Evolutionary conservation across 2,329 filamentous ascomycete genomes (phyloP).

Genomic region (Penicillium sp.): DNA sequence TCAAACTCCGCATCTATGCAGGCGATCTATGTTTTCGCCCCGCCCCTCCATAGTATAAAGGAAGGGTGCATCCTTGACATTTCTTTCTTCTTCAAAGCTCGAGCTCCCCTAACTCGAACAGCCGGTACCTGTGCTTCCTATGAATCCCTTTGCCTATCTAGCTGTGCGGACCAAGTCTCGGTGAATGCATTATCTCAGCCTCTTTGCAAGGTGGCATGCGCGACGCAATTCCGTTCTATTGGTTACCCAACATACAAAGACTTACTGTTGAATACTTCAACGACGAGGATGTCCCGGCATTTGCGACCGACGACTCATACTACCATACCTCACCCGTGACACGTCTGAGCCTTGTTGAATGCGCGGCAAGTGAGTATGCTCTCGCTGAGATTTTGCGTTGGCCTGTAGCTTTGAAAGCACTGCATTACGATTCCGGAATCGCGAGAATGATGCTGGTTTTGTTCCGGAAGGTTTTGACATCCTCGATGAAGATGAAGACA

Average conservation of each 20-base stretch:
- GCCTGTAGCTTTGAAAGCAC: conserved; percentile 12
- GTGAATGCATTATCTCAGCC: conserved; percentile 5
- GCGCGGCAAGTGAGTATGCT: conserved; percentile 14
- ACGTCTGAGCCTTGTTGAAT: conserved; percentile 8
- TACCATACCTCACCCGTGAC: conserved; percentile 7
- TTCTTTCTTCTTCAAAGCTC: no score
- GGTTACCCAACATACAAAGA: conserved; percentile 1
- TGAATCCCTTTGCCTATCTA: no score
- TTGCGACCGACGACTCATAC: conserved; percentile 2
- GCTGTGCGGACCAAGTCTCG: no score
- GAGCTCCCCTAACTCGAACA: no score
- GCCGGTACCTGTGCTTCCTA: no score
- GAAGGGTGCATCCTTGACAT: no score
- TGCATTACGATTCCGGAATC: conserved; percentile 13
- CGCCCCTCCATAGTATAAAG: no score
- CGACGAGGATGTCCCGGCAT: conserved; percentile 2
- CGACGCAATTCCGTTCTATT: background rate
- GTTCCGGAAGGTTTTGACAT: no score
- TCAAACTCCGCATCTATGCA: no score
- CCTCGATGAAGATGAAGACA: no score
- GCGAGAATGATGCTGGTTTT: background rate
- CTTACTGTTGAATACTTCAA: conserved; percentile 5
- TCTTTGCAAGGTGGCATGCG: conserved; percentile 1
- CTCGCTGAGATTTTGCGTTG: conserved; percentile 12
- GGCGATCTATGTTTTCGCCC: no score